A percentile compares a stretch with the other conserved stretches of the same genome.
Conservation (phyloP, 2,329 filamentous ascomycete species). For the Cladosporium austrohemisphaericum region DNA sequence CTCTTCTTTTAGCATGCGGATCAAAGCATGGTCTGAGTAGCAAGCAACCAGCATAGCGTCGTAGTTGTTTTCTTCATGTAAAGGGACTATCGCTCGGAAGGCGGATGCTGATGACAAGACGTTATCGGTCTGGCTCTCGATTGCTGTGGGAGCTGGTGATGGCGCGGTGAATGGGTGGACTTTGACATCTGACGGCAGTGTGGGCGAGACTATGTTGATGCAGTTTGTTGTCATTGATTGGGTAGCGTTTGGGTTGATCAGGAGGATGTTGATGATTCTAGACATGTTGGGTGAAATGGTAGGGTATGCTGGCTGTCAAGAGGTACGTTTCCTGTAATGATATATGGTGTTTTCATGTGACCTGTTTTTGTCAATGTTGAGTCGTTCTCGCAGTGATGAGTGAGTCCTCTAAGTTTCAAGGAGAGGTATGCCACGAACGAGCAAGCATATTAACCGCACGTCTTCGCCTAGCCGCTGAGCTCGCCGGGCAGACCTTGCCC, state of each 20-base stretch:
- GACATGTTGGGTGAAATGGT: conserved; percentile 16
- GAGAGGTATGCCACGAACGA: too few relatives aligned
- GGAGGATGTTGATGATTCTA: conserved; percentile 38
- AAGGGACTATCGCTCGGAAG: conserved; percentile 43
- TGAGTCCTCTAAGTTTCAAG: too few relatives aligned
- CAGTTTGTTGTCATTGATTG: conserved; percentile 47
- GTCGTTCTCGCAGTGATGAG: too few relatives aligned
- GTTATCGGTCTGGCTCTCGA: conserved; percentile 50
- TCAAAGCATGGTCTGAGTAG: conserved; percentile 48
- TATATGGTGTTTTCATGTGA: too few relatives aligned
- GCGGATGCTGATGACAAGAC: conserved; percentile 50
- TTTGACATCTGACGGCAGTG: conserved; percentile 46
- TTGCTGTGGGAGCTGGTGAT: conserved; percentile 47
- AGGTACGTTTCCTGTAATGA: too few relatives aligned
- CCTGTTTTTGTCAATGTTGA: too few relatives aligned
- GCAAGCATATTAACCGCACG: too few relatives aligned
- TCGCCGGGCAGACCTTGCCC: neutral
- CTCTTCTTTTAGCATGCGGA: conserved; percentile 46
- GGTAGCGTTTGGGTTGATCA: conserved; percentile 50
- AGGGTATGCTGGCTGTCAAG: too few relatives aligned
- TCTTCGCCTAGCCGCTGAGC: conserved; percentile 1
- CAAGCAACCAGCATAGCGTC: conserved; percentile 50
- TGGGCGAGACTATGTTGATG: conserved; percentile 41
- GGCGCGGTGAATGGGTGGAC: conserved; percentile 52
- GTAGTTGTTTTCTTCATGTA: conserved; percentile 35